Conservation (phyloP, 129 eudicot species). For the Glebionis coronaria region DNA sequence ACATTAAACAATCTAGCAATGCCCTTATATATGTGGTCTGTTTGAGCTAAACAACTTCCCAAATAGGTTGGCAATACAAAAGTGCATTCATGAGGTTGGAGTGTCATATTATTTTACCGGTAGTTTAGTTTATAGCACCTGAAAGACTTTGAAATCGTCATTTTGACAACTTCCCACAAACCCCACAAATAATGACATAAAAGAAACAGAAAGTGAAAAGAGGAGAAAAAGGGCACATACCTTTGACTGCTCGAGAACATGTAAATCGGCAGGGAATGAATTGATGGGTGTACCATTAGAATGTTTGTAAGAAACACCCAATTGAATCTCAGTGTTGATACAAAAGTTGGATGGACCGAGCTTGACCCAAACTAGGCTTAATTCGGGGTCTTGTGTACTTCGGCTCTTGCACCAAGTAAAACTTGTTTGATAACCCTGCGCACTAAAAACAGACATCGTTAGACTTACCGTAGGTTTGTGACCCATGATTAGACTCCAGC, state of each 20-base stretch:
- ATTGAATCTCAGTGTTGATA: slow-evolving; percentile 79
- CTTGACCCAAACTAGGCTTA: too few relatives aligned
- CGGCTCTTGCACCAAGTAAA: too few relatives aligned
- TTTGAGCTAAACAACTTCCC: too few relatives aligned
- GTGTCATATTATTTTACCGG: background rate
- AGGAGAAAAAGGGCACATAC: slow-evolving; percentile 35
- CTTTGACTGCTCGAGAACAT: slow-evolving; percentile 71
- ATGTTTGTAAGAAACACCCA: slow-evolving; percentile 77
- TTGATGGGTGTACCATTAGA: slow-evolving; percentile 59
- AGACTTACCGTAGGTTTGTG: too few relatives aligned
- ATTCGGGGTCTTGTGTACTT: too few relatives aligned
- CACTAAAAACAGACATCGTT: too few relatives aligned
- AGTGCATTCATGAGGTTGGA: background rate
- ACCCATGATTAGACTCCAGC: too few relatives aligned
- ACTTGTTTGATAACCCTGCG: too few relatives aligned
- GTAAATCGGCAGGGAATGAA: slow-evolving; percentile 83
- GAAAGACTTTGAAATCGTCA: background rate
- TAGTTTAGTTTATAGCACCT: background rate
- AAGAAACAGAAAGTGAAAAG: background rate
- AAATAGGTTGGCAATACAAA: background rate
- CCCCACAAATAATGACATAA: background rate
- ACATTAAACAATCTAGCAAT: too few relatives aligned
- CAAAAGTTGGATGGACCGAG: too few relatives aligned
- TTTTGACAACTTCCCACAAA: background rate
- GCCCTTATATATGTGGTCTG: too few relatives aligned